Conservation (phyloP, 495 filamentous ascomycete species). For the Penicillium robsamsonii region DNA sequence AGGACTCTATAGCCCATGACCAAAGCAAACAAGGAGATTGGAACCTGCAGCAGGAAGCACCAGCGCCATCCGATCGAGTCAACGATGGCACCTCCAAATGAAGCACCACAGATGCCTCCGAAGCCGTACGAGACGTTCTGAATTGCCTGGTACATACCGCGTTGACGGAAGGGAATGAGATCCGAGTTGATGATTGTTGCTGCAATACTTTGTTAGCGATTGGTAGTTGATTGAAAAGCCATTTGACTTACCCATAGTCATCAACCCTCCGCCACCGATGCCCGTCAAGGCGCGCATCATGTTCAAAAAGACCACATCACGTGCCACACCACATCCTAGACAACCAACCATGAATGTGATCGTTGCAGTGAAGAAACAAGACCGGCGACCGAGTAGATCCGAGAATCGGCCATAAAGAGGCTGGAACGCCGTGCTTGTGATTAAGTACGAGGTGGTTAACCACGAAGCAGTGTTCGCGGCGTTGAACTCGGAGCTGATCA, state of each 20-base stretch:
- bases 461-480: slow-evolving; percentile 61
- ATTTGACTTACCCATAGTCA: slow-evolving; percentile 55
- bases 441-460: slow-evolving; percentile 63
- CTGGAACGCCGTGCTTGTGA: slow-evolving; percentile 64
- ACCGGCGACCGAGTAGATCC: slow-evolving; percentile 44
- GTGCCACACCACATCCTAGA: slow-evolving; percentile 48
- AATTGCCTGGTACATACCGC: slow-evolving; percentile 64
- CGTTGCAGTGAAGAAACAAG: slow-evolving; percentile 44
- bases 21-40: slow-evolving; percentile 53
- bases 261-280: slow-evolving; percentile 58
- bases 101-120: slow-evolving; percentile 64
- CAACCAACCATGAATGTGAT: slow-evolving; percentile 46
- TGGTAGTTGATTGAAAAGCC: not conserved
- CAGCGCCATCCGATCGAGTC: slow-evolving; percentile 69
- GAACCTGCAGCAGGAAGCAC: slow-evolving; percentile 48
- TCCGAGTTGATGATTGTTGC: slow-evolving; percentile 66
- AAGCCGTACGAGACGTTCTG: slow-evolving; percentile 64
- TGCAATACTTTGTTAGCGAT: slow-evolving; percentile 18
- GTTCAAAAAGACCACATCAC: slow-evolving; percentile 63
- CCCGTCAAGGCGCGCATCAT: slow-evolving; percentile 75
- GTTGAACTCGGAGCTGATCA: slow-evolving; percentile 68
- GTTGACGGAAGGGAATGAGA: slow-evolving; percentile 60
- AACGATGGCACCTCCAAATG: slow-evolving; percentile 62
- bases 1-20: slow-evolving; percentile 54
- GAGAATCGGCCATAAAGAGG: slow-evolving; percentile 48